phyloP scores from a whole-genome alignment of 768 basidiomycete species.

The Arthromyces matolae region DNA sequence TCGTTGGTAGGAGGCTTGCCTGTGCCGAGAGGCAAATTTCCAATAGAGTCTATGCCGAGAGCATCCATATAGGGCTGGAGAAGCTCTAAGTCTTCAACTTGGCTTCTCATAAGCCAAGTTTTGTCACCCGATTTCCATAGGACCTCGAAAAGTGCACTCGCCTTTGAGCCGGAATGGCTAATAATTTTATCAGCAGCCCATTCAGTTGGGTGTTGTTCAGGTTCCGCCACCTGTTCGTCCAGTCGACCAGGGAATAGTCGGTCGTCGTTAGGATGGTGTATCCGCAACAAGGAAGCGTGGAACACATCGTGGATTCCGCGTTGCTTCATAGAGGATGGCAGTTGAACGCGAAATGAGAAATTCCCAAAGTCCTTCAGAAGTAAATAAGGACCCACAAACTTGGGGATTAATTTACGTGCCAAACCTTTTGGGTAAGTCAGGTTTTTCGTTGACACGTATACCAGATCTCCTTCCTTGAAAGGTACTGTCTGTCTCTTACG shows the following conservation, averaged over 20 bases:
- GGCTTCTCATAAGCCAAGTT: neutral
- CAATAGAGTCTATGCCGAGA: neutral
- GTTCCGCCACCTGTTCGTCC: neutral
- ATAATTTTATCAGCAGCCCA: neutral
- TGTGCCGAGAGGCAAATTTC: too few relatives aligned
- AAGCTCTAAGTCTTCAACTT: neutral
- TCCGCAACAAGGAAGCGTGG: neutral
- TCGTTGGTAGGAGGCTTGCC: neutral
- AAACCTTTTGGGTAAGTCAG: neutral
- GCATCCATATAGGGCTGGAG: neutral
- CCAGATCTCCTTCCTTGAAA: neutral
- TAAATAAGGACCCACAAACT: neutral
- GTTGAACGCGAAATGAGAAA: neutral
- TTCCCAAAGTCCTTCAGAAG: neutral
- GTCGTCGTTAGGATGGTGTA: neutral
- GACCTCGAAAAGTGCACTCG: neutral
- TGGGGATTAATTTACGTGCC: neutral
- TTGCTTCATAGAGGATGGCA: neutral
- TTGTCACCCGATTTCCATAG: neutral
- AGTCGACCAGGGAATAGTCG: neutral
- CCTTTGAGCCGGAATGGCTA: neutral
- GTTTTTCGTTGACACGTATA: neutral
- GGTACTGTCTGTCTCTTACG: neutral
- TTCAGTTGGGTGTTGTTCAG: neutral
- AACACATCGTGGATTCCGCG: neutral